These are phyloP conservation scores for Stylonectria norvegica DNA, from an alignment of 2,329 filamentous ascomycete genomes.

Conservation along the genomic window DNA sequence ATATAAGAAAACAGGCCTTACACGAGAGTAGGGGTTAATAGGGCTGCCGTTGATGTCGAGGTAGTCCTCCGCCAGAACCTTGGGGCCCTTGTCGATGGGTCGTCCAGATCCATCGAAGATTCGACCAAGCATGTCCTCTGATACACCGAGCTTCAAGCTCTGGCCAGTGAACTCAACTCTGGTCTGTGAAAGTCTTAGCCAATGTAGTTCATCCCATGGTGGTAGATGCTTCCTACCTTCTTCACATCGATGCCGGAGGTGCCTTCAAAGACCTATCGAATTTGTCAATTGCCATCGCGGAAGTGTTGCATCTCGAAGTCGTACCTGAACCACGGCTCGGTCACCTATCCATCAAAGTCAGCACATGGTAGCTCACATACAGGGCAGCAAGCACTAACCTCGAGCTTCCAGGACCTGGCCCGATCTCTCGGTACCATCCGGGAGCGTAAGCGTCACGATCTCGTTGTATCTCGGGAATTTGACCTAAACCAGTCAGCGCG, in stretches of 20 bases:
- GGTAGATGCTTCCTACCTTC: slow-evolving; percentile 61
- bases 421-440: slow-evolving; percentile 89
- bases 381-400: slow-evolving; percentile 54
- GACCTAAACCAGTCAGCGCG: slow-evolving; percentile 57
- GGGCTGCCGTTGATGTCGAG: slow-evolving; percentile 98
- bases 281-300: slow-evolving; percentile 22
- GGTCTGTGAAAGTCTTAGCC: slow-evolving; percentile 56
- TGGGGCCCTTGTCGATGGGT: slow-evolving; percentile 98
- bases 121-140: slow-evolving; percentile 98
- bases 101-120: slow-evolving; percentile 98
- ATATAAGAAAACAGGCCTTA: slow-evolving; percentile 41
- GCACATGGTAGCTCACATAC: slow-evolving; percentile 13
- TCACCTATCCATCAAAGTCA: slow-evolving; percentile 57
- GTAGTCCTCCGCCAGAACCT: slow-evolving; percentile 96
- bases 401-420: slow-evolving; percentile 96
- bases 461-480: slow-evolving; percentile 98
- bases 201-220: slow-evolving; percentile 2
- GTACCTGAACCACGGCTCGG: slow-evolving; percentile 91
- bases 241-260: slow-evolving; percentile 98
- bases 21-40: slow-evolving; percentile 97
- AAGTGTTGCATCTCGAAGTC: slow-evolving; percentile 15
- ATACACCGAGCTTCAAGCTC: slow-evolving; percentile 97
- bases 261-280: slow-evolving; percentile 84
- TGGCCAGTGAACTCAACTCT: slow-evolving; percentile 96
- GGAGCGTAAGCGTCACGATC: slow-evolving; percentile 92